These are phyloP conservation scores for Zalaria sp. DNA, from an alignment of 2,329 filamentous ascomycete species.

Conservation along the genomic window DNA sequence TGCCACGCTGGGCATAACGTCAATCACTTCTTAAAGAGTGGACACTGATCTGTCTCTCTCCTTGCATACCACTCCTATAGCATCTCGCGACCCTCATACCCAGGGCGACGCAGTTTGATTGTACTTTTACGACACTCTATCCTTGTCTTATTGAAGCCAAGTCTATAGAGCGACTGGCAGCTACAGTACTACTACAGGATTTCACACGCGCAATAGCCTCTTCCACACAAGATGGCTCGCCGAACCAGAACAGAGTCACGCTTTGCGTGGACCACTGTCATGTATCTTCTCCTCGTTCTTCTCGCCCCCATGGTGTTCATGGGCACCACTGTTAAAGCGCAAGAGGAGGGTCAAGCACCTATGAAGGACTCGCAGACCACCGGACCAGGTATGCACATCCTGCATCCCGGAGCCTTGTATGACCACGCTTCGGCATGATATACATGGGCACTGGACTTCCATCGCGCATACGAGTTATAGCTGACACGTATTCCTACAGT, in stretches of 20 bases:
- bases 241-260: conserved; percentile 8
- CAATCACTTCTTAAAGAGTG: no score
- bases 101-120: no score
- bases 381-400: conserved; percentile 46
- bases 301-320: conserved; percentile 74
- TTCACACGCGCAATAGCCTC: no score
- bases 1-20: no score
- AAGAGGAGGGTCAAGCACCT: conserved; percentile 52
- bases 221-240: conserved; percentile 6
- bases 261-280: conserved; percentile 60
- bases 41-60: no score
- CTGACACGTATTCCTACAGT: conserved; percentile 31
- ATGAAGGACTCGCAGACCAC: conserved; percentile 49
- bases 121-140: no score
- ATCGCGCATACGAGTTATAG: conserved; percentile 5
- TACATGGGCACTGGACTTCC: no score
- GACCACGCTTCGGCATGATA: not conserved
- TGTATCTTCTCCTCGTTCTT: conserved; percentile 85
- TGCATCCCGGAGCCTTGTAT: not conserved
- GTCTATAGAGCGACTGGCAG: no score
- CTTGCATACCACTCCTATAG: no score
- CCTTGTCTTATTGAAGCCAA: no score
- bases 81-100: no score
- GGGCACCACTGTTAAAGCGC: conserved; percentile 49
- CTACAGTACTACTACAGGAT: no score